Conservation (phyloP, 108 stramenopile genomes). For the Conticribra guillardii region DNA sequence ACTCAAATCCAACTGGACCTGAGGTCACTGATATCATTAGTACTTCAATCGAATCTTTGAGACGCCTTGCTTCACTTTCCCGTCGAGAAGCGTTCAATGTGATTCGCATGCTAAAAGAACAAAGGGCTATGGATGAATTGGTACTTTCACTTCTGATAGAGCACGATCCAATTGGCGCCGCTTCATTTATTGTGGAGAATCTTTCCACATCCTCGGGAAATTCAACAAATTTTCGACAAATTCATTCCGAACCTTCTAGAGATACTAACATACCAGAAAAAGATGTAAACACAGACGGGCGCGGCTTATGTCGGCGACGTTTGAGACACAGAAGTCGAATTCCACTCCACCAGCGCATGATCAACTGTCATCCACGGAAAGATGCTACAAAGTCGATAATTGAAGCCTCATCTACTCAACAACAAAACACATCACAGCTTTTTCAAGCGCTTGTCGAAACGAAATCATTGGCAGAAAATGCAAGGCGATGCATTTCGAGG, state of each 20-base stretch:
- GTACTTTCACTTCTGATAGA: constrained; percentile 52
- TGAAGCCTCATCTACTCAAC: too few relatives aligned
- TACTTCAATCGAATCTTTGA: constrained; percentile 37
- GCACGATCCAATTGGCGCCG: constrained; percentile 36
- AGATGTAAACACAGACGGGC: background rate
- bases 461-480: constrained; percentile 13
- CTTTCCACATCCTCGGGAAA: constrained; percentile 16
- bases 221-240: too few relatives aligned
- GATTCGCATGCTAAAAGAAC: constrained; percentile 43
- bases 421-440: background rate
- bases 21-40: constrained; percentile 36
- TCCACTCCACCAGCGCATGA: constrained; percentile 29
- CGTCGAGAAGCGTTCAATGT: constrained; percentile 54
- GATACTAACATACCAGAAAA: background rate
- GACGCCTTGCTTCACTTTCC: constrained; percentile 60
- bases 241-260: background rate
- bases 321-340: background rate
- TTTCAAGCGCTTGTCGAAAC: background rate
- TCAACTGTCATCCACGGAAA: background rate
- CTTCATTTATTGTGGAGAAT: constrained; percentile 49
- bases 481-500: constrained; percentile 10
- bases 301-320: background rate
- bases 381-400: background rate
- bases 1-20: constrained; percentile 8
- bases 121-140: constrained; percentile 57